Percentiles rank a stretch among this genome's conserved stretches.
Conservation (phyloP, 2,329 filamentous ascomycete species). For the Neopestalotiopsis rosae region DNA sequence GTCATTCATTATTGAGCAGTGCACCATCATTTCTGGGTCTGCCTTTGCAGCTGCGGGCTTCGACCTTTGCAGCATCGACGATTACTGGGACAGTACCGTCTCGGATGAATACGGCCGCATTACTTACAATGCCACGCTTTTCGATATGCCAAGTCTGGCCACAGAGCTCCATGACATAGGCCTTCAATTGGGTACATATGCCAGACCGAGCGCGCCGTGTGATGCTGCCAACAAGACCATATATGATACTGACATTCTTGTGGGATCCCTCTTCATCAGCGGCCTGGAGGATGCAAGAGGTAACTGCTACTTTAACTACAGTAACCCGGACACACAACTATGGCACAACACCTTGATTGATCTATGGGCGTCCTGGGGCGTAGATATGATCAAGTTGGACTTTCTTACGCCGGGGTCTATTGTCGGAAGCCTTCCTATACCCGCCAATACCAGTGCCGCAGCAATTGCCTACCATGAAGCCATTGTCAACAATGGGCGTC, state of each 20-base stretch:
- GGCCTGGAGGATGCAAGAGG: conserved; percentile 22
- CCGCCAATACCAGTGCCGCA: not conserved
- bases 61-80: conserved; percentile 33
- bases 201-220: conserved; percentile 31
- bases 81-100: conserved; percentile 29
- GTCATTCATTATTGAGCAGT: conserved; percentile 27
- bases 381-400: conserved; percentile 36
- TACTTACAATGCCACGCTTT: conserved; percentile 25
- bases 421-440: conserved; percentile 14
- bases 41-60: conserved; percentile 27
- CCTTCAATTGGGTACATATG: conserved; percentile 32
- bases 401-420: conserved; percentile 34
- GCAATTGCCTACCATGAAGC: conserved; percentile 32
- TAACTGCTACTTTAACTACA: conserved; percentile 32
- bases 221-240: conserved; percentile 31
- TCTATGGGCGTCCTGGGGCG: conserved; percentile 23
- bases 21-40: conserved; percentile 24
- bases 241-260: conserved; percentile 29
- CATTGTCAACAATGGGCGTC: conserved; percentile 29
- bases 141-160: conserved; percentile 30
- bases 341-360: conserved; percentile 30
- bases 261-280: conserved; percentile 27
- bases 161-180: conserved; percentile 30
- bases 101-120: conserved; percentile 34
- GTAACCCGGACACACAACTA: conserved; percentile 29